Evolutionary conservation across 2,329 filamentous ascomycete genomes (phyloP).

Genomic region (Didymella exigua): DNA sequence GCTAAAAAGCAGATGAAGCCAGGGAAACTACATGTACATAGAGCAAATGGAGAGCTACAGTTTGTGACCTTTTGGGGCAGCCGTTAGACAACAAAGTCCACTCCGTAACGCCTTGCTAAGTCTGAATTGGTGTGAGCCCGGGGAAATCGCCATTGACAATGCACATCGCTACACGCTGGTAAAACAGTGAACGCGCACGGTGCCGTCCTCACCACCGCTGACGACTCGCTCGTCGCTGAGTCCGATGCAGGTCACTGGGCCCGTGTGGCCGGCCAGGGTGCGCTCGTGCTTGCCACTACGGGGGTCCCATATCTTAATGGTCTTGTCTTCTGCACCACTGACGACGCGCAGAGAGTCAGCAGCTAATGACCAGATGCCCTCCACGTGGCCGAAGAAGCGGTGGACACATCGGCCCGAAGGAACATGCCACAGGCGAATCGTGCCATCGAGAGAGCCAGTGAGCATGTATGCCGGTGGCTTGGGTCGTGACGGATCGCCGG

Average conservation of each 20-base stretch:
- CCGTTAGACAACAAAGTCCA: neutral
- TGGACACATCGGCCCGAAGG: slow-evolving; percentile 80
- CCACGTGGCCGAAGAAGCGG: slow-evolving; percentile 95
- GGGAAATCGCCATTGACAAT: neutral
- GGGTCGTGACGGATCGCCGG: slow-evolving; percentile 65
- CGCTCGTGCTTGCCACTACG: slow-evolving; percentile 88
- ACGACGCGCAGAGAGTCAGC: slow-evolving; percentile 89
- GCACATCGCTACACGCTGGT: slow-evolving; percentile 11
- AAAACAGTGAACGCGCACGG: slow-evolving; percentile 70
- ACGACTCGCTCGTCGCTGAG: slow-evolving; percentile 88
- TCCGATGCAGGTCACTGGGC: slow-evolving; percentile 90
- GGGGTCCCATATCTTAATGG: slow-evolving; percentile 96
- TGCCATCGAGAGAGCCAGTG: slow-evolving; percentile 88
- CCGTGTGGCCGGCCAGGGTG: slow-evolving; percentile 88
- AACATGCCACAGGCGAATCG: slow-evolving; percentile 91
- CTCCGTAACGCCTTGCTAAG: slow-evolving; percentile 15
- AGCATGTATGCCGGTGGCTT: slow-evolving; percentile 89
- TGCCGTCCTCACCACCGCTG: slow-evolving; percentile 91
- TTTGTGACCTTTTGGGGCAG: slow-evolving; percentile 14
- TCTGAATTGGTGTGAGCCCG: neutral
- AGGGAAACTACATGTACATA: neutral
- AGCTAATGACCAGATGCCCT: slow-evolving; percentile 92
- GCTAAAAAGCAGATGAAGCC: neutral
- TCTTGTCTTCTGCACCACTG: slow-evolving; percentile 87
- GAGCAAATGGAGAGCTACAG: neutral